Evolutionary conservation across 2,329 filamentous ascomycete species (phyloP), one percentile per base, ranked within the genome.

Genomic region (Fusarium sacchari): DNA sequence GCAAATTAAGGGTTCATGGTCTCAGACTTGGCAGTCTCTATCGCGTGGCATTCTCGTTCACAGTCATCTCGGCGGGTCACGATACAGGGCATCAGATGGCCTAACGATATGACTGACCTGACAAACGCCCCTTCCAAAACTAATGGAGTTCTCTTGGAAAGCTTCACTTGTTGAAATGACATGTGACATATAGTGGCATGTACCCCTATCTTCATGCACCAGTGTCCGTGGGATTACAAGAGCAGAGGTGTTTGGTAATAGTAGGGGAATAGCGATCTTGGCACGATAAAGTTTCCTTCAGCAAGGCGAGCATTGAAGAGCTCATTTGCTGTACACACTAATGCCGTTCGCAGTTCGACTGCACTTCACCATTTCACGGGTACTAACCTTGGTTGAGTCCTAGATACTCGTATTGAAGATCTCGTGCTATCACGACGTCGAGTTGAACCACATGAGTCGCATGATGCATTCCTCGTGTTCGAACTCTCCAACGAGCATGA

Each of bases 301-400:
- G 84, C 86, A 86, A 84, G 78, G 81, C 79, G 84, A 85, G 86
- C 86, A 87, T 82, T 78, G 81, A 80, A 80, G 77, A 82, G 83
- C 85, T 85, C 84, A 86, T 82, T 85, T 86, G 87, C 85, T 88
- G 87, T 88, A 89, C 87, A 89, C 87, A 89, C 87, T 83, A 82
- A 88, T 88, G 87, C 87, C 87, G 81, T 85, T 69, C 64, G 64
- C 66, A 67, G 55, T 69, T 64, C 52, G 56, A 65, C 64, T 73
- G 70, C 65, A 60, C 57, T 75, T 75, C 72, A 72, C 61, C 60
- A 55, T 61, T 64, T 72, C 68, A 74, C 67, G 28, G 8, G 61
- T 67, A 69, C 72, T 53, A 73, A 65, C 69, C 60, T 64, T 66
- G 46, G 36, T 39, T 46, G 49, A 28, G 43, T 37, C 49, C 32